Base-by-base conservation (phyloP, 2,329 filamentous ascomycete species). In the Aspergillus transmontanensis region DNA sequence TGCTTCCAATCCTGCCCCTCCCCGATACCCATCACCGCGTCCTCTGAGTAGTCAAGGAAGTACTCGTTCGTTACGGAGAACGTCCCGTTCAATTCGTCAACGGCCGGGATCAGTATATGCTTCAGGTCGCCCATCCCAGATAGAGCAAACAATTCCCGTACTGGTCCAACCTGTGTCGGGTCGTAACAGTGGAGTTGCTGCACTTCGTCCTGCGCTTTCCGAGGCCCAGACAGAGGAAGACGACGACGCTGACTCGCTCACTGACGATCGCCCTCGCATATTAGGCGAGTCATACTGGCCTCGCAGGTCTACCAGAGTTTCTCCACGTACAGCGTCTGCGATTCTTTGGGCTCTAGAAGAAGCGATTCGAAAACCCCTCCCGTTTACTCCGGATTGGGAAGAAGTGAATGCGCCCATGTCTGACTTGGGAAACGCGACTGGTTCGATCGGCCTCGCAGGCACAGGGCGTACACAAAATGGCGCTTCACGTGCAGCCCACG, bases 371-470 rank as follows among this genome's bases (percentile, higher is more conserved):
- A 87, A 90, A 54, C 93, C 94, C 2, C 86, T 93, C 69, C 83
- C 88, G 56, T 96, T 98, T 79, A 96, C 93, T 10, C 86, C 91
- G 28, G 93, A 97, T 78, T 81, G 89, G 70, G 85, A 89, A 65
- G 95, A 99, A 84, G 92, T 96, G 82, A 90, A 92, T 85, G 92
- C 94, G 70, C 87, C 88, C 73, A 98, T 99, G 94, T 91, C 94
- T 71, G 94, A 97, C 77, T 84, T 97, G 71, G 84, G 87, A 73
- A 86, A 87, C 74, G 83, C 83, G 72, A 81, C 83, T 67, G 82
- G 84, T 71, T 79, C 77, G 57, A 63, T 74, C 63, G 74, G 73
- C 60, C 68, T 76, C 60, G 71, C 70, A 74, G 86, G 86, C 69
- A 85, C 86, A 75, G 84, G 81, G 64, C 84, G 85, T 70, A 79